Conservation (phyloP, 2,329 filamentous ascomycete genomes). For the Apiospora sp. region DNA sequence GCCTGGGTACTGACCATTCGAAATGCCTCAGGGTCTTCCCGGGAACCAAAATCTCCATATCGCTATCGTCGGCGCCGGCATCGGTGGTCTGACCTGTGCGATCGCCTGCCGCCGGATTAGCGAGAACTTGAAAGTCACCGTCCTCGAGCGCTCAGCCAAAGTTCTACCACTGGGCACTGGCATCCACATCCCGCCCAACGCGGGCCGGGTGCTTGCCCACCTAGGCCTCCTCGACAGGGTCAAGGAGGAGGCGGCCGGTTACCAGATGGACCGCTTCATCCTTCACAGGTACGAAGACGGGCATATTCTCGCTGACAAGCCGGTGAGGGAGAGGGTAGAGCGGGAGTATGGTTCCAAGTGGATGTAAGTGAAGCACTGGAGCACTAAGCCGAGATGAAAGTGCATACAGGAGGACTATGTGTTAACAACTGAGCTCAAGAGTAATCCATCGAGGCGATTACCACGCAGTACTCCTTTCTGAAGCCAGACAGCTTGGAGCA, state of each 20-base stretch:
- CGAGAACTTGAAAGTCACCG: background rate
- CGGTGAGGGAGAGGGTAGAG: background rate
- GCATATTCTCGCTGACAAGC: background rate
- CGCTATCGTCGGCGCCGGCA: background rate
- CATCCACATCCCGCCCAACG: conserved; percentile 19
- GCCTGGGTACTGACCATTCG: background rate
- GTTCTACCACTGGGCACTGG: conserved; percentile 2
- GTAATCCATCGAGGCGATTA: conserved; percentile 8
- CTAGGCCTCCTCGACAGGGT: background rate
- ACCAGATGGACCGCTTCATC: background rate
- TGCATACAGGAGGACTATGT: too few species aligned
- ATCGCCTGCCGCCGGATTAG: conserved; percentile 7
- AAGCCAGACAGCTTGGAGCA: background rate
- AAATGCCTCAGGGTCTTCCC: background rate
- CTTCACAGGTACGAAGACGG: conserved; percentile 1
- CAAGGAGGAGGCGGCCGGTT: background rate
- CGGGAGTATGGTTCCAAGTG: background rate
- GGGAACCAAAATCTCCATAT: background rate
- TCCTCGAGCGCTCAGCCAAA: background rate
- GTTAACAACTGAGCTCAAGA: background rate
- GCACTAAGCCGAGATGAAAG: background rate
- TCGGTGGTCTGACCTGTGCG: conserved; percentile 4
- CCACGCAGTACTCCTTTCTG: background rate
- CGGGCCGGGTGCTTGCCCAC: background rate
- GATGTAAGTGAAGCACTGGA: background rate